Evolutionary conservation across 2,329 filamentous ascomycete species (phyloP), one percentile per base, ranked within the genome.

Genomic region (Malbranchea zuffiana): DNA sequence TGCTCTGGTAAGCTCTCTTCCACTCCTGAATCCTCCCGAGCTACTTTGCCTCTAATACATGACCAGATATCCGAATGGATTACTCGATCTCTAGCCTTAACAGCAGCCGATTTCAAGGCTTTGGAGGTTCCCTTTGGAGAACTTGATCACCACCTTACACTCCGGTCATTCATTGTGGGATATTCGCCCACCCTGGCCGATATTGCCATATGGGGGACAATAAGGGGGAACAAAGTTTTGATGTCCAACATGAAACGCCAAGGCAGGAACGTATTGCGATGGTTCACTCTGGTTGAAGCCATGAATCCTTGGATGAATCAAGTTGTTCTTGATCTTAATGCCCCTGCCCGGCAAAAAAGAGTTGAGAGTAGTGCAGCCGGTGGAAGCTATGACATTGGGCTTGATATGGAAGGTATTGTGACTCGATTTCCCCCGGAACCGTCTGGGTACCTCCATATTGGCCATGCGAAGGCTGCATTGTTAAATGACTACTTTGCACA

Each of bases 401-500:
- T 95, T 24, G 80, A 82, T 6, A 83, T 88, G 24, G 79, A 88
- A 57, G 86, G 85, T 3, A 86, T 96, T 40, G 83, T 95, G 13
- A 93, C 85, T 15, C 73, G 87, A 35, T 96, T 96, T 65, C 78
- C 88, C 11, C 88, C 88, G 3, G 88, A 95, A 76, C 88, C 88
- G 46, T 94, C 85, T 67, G 41, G 38, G 4, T 43, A 41, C 32
- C 28, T 43, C 12, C 41, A 43, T 25, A 38, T 43, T 31, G 53
- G 53, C 12, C 53, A 56, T 42, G 50, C 52, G 6, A 56, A 55
- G 39, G 51, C 53, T 12, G 53, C 51, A 12, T 42, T 56, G 13
- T 45, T 55, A 25, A 56, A 55, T 32, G 52, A 56, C 36, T 53
- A 44, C 40, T 56, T 56, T 36, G 53, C 53, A 8, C 53, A 55